These are phyloP conservation scores for Hysterium pulicare DNA, from an alignment of 2,329 filamentous ascomycete species.

Conservation along the genomic window DNA sequence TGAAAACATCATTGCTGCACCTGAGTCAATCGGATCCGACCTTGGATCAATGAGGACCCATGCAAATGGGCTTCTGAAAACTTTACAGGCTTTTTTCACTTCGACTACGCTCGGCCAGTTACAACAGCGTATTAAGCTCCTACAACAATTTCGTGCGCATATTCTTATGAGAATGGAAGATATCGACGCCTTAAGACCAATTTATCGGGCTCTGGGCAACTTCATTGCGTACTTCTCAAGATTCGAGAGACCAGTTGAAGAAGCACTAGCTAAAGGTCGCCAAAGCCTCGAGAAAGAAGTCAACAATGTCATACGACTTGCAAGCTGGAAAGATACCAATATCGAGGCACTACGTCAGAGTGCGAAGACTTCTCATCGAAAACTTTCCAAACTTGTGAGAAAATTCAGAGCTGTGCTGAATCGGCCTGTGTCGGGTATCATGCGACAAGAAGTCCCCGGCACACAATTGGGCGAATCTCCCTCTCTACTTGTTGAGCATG, in stretches of 20 bases:
- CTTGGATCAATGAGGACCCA: conserved; percentile 61
- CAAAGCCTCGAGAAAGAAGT: conserved; percentile 81
- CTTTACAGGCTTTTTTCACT: conserved; percentile 74
- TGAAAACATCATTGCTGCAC: conserved; percentile 77
- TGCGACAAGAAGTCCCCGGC: conserved; percentile 14
- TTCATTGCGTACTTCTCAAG: conserved; percentile 73
- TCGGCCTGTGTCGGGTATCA: conserved; percentile 67
- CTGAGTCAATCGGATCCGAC: conserved; percentile 61
- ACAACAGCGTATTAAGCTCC: conserved; percentile 65
- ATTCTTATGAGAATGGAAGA: conserved; percentile 60
- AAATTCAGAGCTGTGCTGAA: conserved; percentile 82
- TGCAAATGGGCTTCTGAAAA: conserved; percentile 66
- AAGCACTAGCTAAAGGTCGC: conserved; percentile 65
- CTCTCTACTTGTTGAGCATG: conserved; percentile 10
- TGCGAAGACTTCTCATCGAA: conserved; percentile 83
- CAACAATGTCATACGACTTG: conserved; percentile 86
- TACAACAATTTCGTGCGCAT: conserved; percentile 62
- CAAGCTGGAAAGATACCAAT: conserved; percentile 98
- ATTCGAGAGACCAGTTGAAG: conserved; percentile 64
- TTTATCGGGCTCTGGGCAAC: conserved; percentile 67
- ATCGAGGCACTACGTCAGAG: conserved; percentile 86
- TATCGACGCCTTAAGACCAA: conserved; percentile 45
- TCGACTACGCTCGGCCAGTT: conserved; percentile 81
- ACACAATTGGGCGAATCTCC: neutral
- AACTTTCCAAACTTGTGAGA: conserved; percentile 84